Evolutionary conservation across 2,329 filamentous ascomycete genomes (phyloP).

Genomic region (Trichoderma pleuroti): DNA sequence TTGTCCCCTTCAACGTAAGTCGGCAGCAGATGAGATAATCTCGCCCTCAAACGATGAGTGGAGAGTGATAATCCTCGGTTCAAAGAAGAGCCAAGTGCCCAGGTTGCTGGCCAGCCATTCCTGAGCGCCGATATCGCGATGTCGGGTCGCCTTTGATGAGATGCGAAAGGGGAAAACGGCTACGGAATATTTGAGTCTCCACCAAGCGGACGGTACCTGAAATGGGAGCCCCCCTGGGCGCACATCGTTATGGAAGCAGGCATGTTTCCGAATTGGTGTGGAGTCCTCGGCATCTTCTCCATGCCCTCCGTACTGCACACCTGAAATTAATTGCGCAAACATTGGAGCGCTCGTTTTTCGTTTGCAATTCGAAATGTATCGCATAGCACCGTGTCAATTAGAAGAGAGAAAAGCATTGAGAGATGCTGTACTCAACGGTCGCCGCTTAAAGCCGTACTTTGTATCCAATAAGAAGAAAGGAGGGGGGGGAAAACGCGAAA

Average conservation of each 20-base stretch:
- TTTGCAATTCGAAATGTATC: background rate
- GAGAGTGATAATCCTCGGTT: background rate
- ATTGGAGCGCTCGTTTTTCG: background rate
- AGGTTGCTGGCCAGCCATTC: background rate
- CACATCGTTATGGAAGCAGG: background rate
- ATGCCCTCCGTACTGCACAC: background rate
- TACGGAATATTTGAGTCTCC: background rate
- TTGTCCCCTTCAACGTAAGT: background rate
- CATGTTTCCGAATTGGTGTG: background rate
- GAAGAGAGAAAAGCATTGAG: background rate
- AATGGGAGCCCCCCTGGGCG: background rate
- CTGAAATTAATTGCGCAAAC: background rate
- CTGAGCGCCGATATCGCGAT: background rate
- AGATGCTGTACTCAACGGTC: background rate
- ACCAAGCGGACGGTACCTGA: background rate
- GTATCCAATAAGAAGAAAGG: background rate
- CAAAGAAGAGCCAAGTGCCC: background rate
- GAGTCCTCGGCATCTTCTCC: background rate
- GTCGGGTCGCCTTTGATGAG: background rate
- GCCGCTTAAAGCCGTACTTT: background rate
- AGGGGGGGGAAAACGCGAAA: no score
- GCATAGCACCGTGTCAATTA: background rate
- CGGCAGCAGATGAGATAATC: background rate
- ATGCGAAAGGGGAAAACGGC: background rate
- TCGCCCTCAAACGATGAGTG: background rate